Evolutionary conservation across 2,329 filamentous ascomycete species (phyloP), one percentile per base, ranked within the genome.

Genomic region (Fusarium kyushuense): DNA sequence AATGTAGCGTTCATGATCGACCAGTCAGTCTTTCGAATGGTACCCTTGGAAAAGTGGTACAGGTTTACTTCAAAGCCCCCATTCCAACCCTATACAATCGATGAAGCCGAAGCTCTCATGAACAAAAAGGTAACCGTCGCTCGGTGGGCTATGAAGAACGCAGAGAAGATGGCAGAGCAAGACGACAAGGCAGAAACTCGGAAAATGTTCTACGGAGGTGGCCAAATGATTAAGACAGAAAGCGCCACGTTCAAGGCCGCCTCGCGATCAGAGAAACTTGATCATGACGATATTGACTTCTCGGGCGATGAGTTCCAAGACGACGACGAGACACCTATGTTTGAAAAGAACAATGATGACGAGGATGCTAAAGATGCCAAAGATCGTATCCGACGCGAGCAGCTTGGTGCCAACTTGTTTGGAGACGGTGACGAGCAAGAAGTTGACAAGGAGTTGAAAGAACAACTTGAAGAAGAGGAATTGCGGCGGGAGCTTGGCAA

Each of bases 41-140:
- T 97, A 4, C 96, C 96, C 0, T 81, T 98, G 19, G 95, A 99
- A 79, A 97, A 97, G 75, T 97, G 92, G 90, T 99, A 99, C 81
- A 92, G 89, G 57, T 96, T 97, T 76, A 90, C 87, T 6, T 86
- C 90, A 42, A 95, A 95, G 76, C 92, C 93, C 56, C 87, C 90
- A 13, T 95, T 96, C 75, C 90, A 91, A 76, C 86, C 89, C 1
- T 87, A 94, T 77, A 90, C 89, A 1, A 89, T 94, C 13, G 94
- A 97, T 65, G 90, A 97, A 76, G 93, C 92, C 0, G 94, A 98
- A 77, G 90, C 90, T 56, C 84, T 90, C 58, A 93, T 97, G 90
- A 89, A 86, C 61, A 91, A 92, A 78, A 93, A 93, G 77, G 85
- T 89, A 47, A 90, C 90, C 61, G 87, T 91, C 46, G 90, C 92